phyloP scores from a whole-genome alignment of 192 early-diverging fungal species.

The Backusella parvicylindrica region DNA sequence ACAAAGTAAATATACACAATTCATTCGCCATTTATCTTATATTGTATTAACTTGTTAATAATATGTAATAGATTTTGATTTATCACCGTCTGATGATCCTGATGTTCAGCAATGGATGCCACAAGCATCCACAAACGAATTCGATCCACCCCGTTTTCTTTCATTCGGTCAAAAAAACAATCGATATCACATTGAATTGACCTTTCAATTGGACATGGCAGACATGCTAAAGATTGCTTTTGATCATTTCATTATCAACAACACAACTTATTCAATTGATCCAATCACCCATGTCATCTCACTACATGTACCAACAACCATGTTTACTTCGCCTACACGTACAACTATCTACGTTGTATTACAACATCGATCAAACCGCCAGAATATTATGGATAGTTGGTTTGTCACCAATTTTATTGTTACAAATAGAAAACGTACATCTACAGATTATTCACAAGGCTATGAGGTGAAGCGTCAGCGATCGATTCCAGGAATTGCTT shows the following conservation, averaged over 20 bases:
- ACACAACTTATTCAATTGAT: constrained; percentile 30
- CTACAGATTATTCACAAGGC: neutral
- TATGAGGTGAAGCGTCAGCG: neutral
- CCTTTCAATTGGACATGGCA: constrained; percentile 3
- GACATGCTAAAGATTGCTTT: constrained; percentile 36
- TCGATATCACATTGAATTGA: constrained; percentile 5
- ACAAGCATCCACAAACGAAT: constrained; percentile 13
- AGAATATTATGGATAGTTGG: constrained; percentile 37
- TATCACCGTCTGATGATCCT: constrained; percentile 4
- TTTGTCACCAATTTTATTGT: constrained; percentile 39
- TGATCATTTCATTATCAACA: constrained; percentile 37
- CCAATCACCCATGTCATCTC: constrained; percentile 24
- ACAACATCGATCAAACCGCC: constrained; percentile 28
- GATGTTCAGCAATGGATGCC: constrained; percentile 11
- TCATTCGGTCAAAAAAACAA: constrained; percentile 13
- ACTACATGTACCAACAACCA: constrained; percentile 38
- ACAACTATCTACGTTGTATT: constrained; percentile 34
- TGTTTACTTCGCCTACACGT: constrained; percentile 32
- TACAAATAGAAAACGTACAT: constrained; percentile 1
- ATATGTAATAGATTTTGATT: constrained; percentile 5
- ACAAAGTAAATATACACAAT: neutral
- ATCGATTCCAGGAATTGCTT: neutral
- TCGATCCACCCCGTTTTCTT: constrained; percentile 15
- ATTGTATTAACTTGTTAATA: neutral
- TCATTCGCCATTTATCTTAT: neutral